Conservation (phyloP, 106 monocot species). For the Triglochin maritima region DNA sequence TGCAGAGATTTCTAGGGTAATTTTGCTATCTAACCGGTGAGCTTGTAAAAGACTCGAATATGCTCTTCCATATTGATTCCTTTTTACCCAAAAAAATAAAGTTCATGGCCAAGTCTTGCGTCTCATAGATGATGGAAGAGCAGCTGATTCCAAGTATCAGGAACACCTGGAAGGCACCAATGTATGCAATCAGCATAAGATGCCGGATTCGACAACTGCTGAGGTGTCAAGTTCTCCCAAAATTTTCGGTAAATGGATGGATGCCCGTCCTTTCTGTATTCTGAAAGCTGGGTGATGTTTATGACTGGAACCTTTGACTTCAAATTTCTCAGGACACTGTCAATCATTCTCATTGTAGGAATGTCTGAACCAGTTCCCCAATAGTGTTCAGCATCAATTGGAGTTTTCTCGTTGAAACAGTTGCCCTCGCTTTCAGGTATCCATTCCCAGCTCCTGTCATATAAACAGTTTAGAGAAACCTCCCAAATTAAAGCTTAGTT, state of each 20-base stretch:
- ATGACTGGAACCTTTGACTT: conserved; percentile 38
- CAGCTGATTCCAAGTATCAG: conserved; percentile 78
- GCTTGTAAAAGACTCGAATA: too few relatives aligned
- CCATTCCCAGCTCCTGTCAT: conserved; percentile 66
- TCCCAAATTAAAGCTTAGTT: too few relatives aligned
- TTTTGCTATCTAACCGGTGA: too few relatives aligned
- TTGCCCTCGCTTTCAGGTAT: conserved; percentile 45
- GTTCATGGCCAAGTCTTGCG: background rate
- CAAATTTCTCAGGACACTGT: conserved; percentile 19
- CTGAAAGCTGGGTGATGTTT: conserved; percentile 75
- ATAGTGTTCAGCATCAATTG: conserved; percentile 31
- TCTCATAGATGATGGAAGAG: conserved; percentile 51
- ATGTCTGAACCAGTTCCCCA: conserved; percentile 73
- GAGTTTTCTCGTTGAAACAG: conserved; percentile 45
- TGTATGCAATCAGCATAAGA: conserved; percentile 78
- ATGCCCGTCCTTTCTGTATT: conserved; percentile 74
- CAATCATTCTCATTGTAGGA: conserved; percentile 46
- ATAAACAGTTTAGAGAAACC: background rate
- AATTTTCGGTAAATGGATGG: conserved; percentile 73
- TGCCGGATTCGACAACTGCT: conserved; percentile 49
- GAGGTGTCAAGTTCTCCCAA: conserved; percentile 44
- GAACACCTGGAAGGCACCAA: conserved; percentile 81
- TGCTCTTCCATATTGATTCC: too few relatives aligned
- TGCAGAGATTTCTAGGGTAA: too few relatives aligned
- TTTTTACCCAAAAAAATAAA: too few relatives aligned